Evolutionary conservation across 257 asterid genomes (phyloP), one percentile per base, ranked within the genome.

Genomic region (Marsdenia floribunda): DNA sequence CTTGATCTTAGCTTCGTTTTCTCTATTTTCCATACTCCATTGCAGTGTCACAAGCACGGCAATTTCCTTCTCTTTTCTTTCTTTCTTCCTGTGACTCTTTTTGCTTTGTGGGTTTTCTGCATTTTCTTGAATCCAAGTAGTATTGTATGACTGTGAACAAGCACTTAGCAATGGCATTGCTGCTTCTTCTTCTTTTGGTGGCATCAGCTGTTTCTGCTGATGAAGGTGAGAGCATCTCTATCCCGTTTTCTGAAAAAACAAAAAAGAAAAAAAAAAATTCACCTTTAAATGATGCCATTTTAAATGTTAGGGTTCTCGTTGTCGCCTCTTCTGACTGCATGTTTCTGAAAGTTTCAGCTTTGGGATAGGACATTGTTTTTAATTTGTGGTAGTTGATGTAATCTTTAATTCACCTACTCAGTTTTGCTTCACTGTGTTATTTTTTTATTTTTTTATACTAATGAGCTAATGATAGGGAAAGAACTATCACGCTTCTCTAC

Each of bases 151-250:
- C 42, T 7, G 60, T 22, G 71, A 58, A 57, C 70, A 59, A 67
- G 38, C 67, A 19, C 33, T 29, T 29, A 57, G 75, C 71, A 22
- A 86, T 87, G 90, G 77, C 82, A 54, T 69, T 82, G 37, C 74
- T 83, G 26, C 78, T 86, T 81, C 82, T 87, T 81, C 65, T 87
- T 77, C 90, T 83, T 76, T 83, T 88, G 82, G 73, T 82, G 1
- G 79, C 83, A 24, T 86, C 97, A 74, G 88, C 88, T 72, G 90
- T 82, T 82, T 89, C 82, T 81, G 91, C 92, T 78, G 96, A 85
- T 86, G 96, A 92, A 87, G 96, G 96, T 90, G 80, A 80, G 78
- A 42, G 29, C 5, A 40, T 46, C 1, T 46, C 0, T 6, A 22
- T 6, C 50, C 35, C 38, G 49, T 38, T 26, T 49, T 42, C 47